Base-by-base conservation (phyloP, 2,329 filamentous ascomycete genomes). In the Pseudonectria buxi region DNA sequence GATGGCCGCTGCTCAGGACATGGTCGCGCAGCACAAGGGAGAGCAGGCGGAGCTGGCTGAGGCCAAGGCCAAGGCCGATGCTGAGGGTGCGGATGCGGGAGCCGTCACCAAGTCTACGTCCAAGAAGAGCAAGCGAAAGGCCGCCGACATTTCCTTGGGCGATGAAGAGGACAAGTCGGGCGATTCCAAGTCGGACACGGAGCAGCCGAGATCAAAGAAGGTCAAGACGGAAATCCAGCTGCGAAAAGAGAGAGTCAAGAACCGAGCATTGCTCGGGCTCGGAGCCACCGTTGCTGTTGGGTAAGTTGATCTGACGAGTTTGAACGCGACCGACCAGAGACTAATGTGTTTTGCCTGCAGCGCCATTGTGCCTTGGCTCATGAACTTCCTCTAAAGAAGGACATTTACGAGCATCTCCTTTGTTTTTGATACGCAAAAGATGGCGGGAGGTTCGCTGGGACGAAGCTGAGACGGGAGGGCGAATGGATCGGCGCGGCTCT, bases 201-300 rank as follows among this genome's bases (percentile, higher is more conserved):
- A 69, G 28, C 64, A 68, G 35, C 71, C 64, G 4, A 65, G 65
- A 31, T 61, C 79, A 59, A 96, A 96, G 76, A 86, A 83, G 56
- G 78, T 76, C 27, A 86, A 81, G 70, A 83, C 87, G 2, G 84
- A 92, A 57, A 76, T 84, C 29, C 83, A 92, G 62, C 61, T 94
- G 48, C 82, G 82, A 61, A 89, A 87, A 65, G 83, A 94, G 64
- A 84, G 81, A 55, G 86, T 95, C 47, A 82, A 86, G 64, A 86
- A 81, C 62, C 78, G 88, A 56, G 87, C 92, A 30, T 68, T 95
- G 42, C 74, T 94, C 44, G 90, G 92, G 39, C 76, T 96, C 35
- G 86, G 82, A 44, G 87, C 87, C 39, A 92, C 86, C 30, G 73
- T 95, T 58, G 86, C 86, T 38, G 75, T 95, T 61, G 89, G 89